Evolutionary conservation across 2,329 filamentous ascomycete species (phyloP).

Genomic region (Colletotrichum trifolii): DNA sequence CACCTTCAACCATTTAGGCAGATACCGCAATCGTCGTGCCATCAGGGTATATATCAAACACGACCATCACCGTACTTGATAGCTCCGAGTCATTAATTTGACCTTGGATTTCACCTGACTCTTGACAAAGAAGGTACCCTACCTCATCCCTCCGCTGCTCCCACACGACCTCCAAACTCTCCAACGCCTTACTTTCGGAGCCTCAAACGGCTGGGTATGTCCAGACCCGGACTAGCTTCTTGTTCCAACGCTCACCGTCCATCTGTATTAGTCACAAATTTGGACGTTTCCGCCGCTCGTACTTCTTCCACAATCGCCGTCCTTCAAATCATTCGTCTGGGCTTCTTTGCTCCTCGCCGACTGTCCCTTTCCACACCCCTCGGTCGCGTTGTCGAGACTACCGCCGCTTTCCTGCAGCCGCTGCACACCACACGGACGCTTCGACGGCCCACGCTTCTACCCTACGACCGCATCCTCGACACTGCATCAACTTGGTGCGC

Average conservation of each 20-base stretch:
- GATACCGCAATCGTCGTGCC: neutral
- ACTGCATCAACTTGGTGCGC: slow-evolving; percentile 28
- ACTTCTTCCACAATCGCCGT: slow-evolving; percentile 16
- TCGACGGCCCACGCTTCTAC: slow-evolving; percentile 27
- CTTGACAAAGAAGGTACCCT: slow-evolving; percentile 29
- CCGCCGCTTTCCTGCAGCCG: slow-evolving; percentile 16
- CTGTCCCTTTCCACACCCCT: slow-evolving; percentile 1
- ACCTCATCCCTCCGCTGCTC: neutral
- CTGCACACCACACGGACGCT: slow-evolving; percentile 23
- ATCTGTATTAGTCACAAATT: slow-evolving; percentile 35
- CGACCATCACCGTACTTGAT: slow-evolving; percentile 24
- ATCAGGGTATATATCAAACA: slow-evolving; percentile 21
- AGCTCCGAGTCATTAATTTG: slow-evolving; percentile 40
- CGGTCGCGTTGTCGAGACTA: slow-evolving; percentile 19
- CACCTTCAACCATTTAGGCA: neutral
- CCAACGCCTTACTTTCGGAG: slow-evolving; percentile 12
- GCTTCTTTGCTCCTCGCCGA: slow-evolving; percentile 8
- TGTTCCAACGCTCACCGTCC: slow-evolving; percentile 28
- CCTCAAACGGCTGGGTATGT: slow-evolving; percentile 31
- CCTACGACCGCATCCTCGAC: slow-evolving; percentile 25
- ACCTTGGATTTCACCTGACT: slow-evolving; percentile 37
- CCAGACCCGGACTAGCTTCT: slow-evolving; percentile 18
- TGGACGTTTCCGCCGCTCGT: slow-evolving; percentile 12
- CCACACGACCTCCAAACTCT: slow-evolving; percentile 17
- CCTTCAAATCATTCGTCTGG: slow-evolving; percentile 10